Percentiles rank a stretch among this genome's conserved stretches.
Conservation (phyloP, 306 rosid genomes). For the Sophora flavescens region DNA sequence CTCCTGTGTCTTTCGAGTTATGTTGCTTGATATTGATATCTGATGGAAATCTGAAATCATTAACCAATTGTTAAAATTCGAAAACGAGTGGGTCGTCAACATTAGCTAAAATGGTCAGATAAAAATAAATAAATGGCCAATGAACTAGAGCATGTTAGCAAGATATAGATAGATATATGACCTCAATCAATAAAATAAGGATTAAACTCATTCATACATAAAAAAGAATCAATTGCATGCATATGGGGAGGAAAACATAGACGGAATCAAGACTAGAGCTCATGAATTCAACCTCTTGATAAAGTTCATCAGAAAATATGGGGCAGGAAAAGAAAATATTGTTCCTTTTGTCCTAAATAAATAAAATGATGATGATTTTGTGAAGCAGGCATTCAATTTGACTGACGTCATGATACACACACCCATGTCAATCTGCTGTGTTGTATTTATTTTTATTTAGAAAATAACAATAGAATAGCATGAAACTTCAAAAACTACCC, state of each 20-base stretch:
- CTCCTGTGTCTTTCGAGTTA: constrained; percentile 68
- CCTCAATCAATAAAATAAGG: constrained; percentile 16
- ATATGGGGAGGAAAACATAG: background rate
- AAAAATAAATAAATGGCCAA: constrained; percentile 7
- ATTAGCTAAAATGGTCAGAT: constrained; percentile 26
- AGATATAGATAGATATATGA: constrained; percentile 15
- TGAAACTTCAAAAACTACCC: constrained; percentile 38
- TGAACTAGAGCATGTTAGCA: constrained; percentile 17
- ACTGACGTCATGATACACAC: constrained; percentile 11
- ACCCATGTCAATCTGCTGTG: constrained; percentile 5
- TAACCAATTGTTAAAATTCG: constrained; percentile 23
- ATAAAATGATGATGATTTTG: constrained; percentile 18
- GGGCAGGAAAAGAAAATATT: constrained; percentile 13
- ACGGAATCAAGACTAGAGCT: constrained; percentile 20
- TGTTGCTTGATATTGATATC: constrained; percentile 65
- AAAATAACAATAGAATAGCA: constrained; percentile 31
- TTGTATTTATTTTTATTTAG: background rate
- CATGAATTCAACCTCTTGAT: background rate
- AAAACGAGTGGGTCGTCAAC: background rate
- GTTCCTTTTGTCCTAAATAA: constrained; percentile 17
- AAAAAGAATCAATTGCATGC: constrained; percentile 34
- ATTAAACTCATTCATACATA: constrained; percentile 19
- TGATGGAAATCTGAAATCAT: constrained; percentile 68
- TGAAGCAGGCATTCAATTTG: constrained; percentile 7
- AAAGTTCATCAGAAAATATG: constrained; percentile 19